Percentiles rank a stretch among this genome's conserved stretches.
Conservation (phyloP, 2,329 filamentous ascomycete species). For the Metarhizium sp. region DNA sequence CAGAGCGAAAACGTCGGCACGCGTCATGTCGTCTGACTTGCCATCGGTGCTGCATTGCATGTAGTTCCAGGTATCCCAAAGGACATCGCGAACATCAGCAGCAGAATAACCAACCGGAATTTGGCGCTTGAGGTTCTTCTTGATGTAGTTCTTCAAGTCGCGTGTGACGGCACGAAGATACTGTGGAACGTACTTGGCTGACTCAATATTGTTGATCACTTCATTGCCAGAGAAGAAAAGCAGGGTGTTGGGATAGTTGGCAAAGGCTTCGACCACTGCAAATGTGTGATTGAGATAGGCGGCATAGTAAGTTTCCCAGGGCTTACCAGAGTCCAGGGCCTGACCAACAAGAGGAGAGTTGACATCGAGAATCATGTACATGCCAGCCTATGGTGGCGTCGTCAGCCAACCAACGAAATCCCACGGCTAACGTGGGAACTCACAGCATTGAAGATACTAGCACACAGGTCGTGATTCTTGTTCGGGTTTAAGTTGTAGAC, state of each 20-base stretch:
- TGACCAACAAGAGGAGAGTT: conserved; percentile 55
- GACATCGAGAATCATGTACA: conserved; percentile 61
- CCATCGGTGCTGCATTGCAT: conserved; percentile 55
- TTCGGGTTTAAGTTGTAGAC: conserved; percentile 61
- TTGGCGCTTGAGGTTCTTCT: conserved; percentile 54
- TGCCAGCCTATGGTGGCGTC: conserved; percentile 38
- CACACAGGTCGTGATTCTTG: conserved; percentile 57
- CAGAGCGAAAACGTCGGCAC: conserved; percentile 66
- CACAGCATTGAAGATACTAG: conserved; percentile 56
- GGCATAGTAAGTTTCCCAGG: conserved; percentile 50
- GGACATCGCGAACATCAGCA: conserved; percentile 64
- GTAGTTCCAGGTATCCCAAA: conserved; percentile 69
- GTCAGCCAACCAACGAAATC: background rate
- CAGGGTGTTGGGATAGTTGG: conserved; percentile 57
- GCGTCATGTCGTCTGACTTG: conserved; percentile 48
- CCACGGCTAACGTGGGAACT: conserved; percentile 8
- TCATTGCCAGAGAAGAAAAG: conserved; percentile 73
- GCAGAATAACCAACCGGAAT: conserved; percentile 77
- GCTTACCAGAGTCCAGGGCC: conserved; percentile 42
- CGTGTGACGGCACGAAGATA: conserved; percentile 68
- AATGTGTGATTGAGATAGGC: conserved; percentile 58
- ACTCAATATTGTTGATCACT: conserved; percentile 58
- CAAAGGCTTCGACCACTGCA: conserved; percentile 57
- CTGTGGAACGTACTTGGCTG: conserved; percentile 52
- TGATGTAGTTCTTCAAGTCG: conserved; percentile 74